These are phyloP conservation scores for Vanrija sp. DNA, from an alignment of 1,284 basidiomycete genomes.

Conservation along the genomic window DNA sequence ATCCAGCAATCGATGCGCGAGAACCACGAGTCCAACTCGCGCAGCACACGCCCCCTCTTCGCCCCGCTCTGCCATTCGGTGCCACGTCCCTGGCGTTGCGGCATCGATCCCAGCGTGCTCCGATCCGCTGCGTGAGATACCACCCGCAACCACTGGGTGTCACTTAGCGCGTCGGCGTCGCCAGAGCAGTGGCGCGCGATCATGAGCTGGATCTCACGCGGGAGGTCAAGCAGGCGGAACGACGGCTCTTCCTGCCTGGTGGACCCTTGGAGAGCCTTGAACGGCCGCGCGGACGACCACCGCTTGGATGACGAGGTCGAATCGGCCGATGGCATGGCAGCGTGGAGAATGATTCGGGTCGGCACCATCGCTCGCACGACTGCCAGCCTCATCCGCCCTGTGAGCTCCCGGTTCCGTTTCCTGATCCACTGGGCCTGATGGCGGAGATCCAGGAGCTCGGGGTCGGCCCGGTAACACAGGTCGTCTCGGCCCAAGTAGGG, in stretches of 20 bases:
- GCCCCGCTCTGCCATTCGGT: no score
- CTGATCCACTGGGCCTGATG: constrained; percentile 10
- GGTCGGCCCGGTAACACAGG: no score
- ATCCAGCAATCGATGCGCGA: no score
- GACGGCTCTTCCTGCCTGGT: no score
- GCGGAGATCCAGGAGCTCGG: no score
- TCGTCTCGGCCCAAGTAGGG: no score
- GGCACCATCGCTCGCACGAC: constrained; percentile 21
- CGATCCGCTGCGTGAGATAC: constrained; percentile 25
- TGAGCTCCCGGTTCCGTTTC: constrained; percentile 35
- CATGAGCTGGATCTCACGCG: constrained; percentile 33
- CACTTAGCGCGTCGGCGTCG: constrained; percentile 33
- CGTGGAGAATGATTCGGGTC: constrained; percentile 36
- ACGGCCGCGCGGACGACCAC: no score
- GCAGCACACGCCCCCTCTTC: no score
- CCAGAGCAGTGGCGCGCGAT: constrained; percentile 31
- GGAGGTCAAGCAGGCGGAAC: constrained; percentile 39
- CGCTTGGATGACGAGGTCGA: no score
- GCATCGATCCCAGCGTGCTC: constrained; percentile 11
- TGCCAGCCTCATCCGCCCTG: constrained; percentile 24
- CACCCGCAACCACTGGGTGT: constrained; percentile 32
- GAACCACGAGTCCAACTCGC: no score
- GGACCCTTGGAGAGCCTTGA: no score
- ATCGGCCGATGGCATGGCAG: constrained; percentile 13
- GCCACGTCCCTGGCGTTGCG: no score